Base-by-base conservation (phyloP, 768 basidiomycete species). In the Tricholoma hemisulphureum region DNA sequence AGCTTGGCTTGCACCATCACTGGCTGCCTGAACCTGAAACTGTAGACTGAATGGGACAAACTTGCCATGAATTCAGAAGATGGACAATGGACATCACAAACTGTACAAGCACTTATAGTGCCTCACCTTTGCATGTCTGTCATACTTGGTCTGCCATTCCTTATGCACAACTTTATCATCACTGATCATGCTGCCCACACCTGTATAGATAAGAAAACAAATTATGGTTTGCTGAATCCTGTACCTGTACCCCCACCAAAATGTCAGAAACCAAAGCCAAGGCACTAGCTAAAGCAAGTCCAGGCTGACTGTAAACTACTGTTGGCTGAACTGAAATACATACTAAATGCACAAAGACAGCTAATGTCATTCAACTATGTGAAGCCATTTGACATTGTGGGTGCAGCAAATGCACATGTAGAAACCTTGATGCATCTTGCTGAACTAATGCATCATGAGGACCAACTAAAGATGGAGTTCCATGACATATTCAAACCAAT, bases 341-440 rank as follows among this genome's bases (percentile, higher is more conserved):
- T 37, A 5, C 14, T 37, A 14, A 32, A 5, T 14, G 2, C 2
- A 32, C 4, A 5, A 2, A 8, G 8, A 2, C 8, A 32, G 4
- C 32, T 9, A 9, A 9, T 32, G 14, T 3, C 32, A 8, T 32
- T 32, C 5, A 6, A 32, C 2, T 8, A 32, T 2, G 2, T 32
- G 32, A 32, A 32, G 14, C 32, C 14, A 14, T 3, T 2, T 69
- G 62, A 58, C 1, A 64, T 72, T 41, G 26, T 70, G 0, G 59
- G 71, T 14, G 69, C 73, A 26, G 64, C 14, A 21, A 18, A 18
- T 32, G 28, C 31, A 10, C 55, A 16, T 49, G 45, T 34, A 31
- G 20, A 21, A 16, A 16, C 23, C 2, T 2, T 24, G 32, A 32
- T 2, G 2, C 32, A 32, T 5, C 8, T 6, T 2, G 32, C 14